Base-by-base conservation (phyloP, 768 basidiomycete genomes). In the Mycena pura region DNA sequence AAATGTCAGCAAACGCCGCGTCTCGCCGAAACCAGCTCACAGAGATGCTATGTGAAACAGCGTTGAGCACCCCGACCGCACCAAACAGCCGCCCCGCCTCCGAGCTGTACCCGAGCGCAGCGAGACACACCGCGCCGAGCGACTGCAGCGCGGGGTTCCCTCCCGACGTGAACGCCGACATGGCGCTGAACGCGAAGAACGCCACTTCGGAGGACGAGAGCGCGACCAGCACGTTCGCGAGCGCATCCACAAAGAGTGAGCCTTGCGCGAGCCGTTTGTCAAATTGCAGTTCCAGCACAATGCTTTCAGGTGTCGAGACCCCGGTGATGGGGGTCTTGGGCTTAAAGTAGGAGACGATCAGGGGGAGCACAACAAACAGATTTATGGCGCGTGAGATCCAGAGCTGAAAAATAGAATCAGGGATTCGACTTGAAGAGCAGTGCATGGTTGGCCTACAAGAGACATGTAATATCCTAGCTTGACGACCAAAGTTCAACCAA, bases 391-490 rank as follows among this genome's bases (percentile, higher is more conserved):
- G 84, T 9, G 83, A 72, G 28, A 81, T 81, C 72, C 90, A 91
- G 57, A 89, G 77, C 64, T 65, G 51, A 15, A 34, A 43, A 49
- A 17, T 10, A 43, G 3, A 47, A 14, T 27, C 1, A 25, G 6
- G 21, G 17, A 31, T 21, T 3, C 7, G 25, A 25, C 19, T 19
- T 22, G 15, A 17, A 29, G 28, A 11, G 25, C 2, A 34, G 4
- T 36, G 24, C 17, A 52, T 11, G 25, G 24, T 17, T 5, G 1
- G 7, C 25, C 14, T 38, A 65, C 64, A 21, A 85, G 81, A 0
- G 90, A 88, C 76, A 92, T 89, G 66, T 91, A 92, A 69, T 89
- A 87, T 44, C 90, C 88, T 62, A 92, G 69, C 83, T 90, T 63
- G 7, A 32, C 44, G 6, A 32, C 34, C 22, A 21, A 25, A 32